phyloP scores from a whole-genome alignment of 768 basidiomycete species.

The Lentinula sp. region DNA sequence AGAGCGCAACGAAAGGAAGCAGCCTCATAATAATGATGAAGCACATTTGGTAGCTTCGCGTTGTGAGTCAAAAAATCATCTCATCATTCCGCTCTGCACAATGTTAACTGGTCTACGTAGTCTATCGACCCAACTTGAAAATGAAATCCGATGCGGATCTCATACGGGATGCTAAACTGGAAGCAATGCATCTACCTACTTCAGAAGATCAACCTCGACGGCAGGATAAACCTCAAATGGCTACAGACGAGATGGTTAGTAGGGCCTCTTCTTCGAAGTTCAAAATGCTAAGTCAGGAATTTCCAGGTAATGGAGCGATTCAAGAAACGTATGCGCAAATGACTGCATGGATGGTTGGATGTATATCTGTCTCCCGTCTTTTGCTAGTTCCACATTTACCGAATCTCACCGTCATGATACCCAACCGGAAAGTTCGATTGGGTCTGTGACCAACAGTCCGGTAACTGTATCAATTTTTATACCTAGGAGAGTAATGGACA shows the following conservation, averaged over 20 bases:
- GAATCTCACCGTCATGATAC: too few relatives aligned
- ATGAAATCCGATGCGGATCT: conserved; percentile 87
- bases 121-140: conserved; percentile 79
- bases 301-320: conserved; percentile 89
- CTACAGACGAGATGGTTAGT: conserved; percentile 86
- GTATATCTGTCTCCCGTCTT: neutral
- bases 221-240: conserved; percentile 66
- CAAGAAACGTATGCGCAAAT: conserved; percentile 92
- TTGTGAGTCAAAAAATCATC: conserved; percentile 48
- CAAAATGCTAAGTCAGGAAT: neutral
- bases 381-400: neutral
- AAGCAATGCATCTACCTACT: conserved; percentile 74
- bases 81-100: neutral
- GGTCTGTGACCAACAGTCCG: too few relatives aligned
- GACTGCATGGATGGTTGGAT: conserved; percentile 10
- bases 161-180: conserved; percentile 79
- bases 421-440: too few relatives aligned
- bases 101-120: conserved; percentile 30
- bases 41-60: conserved; percentile 82
- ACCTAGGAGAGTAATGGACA: too few relatives aligned
- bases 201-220: conserved; percentile 43
- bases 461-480: too few relatives aligned
- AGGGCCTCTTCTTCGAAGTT: neutral
- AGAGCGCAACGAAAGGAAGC: conserved; percentile 55
- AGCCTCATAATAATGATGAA: conserved; percentile 50